Conservation (phyloP, 2,329 filamentous ascomycete genomes). For the Sporothrix variecibatus region DNA sequence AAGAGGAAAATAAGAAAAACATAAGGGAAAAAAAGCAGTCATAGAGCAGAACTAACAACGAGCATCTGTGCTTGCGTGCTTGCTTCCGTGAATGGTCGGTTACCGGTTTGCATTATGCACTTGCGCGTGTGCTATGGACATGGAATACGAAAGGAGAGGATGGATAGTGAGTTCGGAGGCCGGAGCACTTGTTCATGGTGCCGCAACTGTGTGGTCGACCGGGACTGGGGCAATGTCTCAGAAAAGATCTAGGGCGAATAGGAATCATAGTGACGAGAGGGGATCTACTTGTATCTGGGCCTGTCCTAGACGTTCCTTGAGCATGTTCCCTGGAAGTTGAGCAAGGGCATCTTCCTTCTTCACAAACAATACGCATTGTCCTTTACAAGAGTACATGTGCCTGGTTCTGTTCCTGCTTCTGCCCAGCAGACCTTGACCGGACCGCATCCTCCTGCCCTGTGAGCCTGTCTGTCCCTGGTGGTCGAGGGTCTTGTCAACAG, state of each 20-base stretch:
- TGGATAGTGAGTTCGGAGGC: background rate
- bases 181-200: background rate
- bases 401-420: background rate
- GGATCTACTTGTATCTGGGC: background rate
- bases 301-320: background rate
- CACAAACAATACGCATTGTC: background rate
- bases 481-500: background rate
- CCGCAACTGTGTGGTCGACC: background rate
- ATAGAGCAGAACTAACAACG: background rate
- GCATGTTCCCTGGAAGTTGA: background rate
- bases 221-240: background rate
- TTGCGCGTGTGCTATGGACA: background rate
- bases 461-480: background rate
- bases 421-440: background rate
- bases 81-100: background rate
- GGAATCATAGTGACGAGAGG: background rate
- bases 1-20: background rate
- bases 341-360: background rate
- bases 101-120: background rate
- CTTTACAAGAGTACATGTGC: background rate
- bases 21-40: background rate
- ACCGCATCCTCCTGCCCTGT: background rate
- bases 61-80: background rate
- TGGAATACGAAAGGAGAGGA: background rate
- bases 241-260: background rate